Evolutionary conservation across 768 basidiomycete genomes (phyloP).

Genomic region (Hygrocybe coccinea): DNA sequence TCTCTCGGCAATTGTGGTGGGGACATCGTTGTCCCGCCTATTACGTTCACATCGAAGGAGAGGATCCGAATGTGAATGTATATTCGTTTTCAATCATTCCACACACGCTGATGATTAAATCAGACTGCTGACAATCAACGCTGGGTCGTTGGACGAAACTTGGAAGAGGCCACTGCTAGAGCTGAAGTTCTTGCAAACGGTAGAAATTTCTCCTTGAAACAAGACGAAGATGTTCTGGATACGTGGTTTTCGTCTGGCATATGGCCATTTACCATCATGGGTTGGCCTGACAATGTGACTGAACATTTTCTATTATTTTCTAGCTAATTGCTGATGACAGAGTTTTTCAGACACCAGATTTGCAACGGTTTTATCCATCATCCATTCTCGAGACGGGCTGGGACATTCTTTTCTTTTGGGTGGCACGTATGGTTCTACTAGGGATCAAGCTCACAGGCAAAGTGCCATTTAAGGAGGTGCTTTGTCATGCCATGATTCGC

Average conservation of each 20-base stretch:
- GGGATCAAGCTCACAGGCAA: constrained; percentile 83
- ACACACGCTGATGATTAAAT: neutral
- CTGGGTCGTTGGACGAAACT: constrained; percentile 87
- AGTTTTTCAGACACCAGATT: constrained; percentile 63
- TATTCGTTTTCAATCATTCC: neutral
- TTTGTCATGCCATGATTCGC: constrained; percentile 98
- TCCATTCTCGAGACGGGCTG: constrained; percentile 95
- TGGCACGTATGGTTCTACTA: constrained; percentile 95
- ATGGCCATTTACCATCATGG: constrained; percentile 97
- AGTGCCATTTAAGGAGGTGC: constrained; percentile 93
- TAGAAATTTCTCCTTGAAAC: constrained; percentile 67
- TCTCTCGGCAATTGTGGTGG: constrained; percentile 99
- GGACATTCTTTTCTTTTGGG: constrained; percentile 99
- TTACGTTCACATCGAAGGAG: constrained; percentile 80
- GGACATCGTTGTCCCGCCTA: constrained; percentile 96
- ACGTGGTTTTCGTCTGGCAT: constrained; percentile 98
- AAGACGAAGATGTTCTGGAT: constrained; percentile 96
- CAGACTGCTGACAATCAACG: constrained; percentile 65
- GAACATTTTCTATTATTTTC: constrained; percentile 8
- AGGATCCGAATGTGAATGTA: constrained; percentile 54
- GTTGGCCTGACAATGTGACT: constrained; percentile 88
- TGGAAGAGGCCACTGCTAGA: constrained; percentile 71
- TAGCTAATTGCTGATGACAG: neutral
- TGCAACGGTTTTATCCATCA: constrained; percentile 80
- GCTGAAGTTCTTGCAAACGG: constrained; percentile 67